These are phyloP conservation scores for Eimeria maxima DNA, from an alignment of 169 alveolate genomes.

Conservation along the genomic window DNA sequence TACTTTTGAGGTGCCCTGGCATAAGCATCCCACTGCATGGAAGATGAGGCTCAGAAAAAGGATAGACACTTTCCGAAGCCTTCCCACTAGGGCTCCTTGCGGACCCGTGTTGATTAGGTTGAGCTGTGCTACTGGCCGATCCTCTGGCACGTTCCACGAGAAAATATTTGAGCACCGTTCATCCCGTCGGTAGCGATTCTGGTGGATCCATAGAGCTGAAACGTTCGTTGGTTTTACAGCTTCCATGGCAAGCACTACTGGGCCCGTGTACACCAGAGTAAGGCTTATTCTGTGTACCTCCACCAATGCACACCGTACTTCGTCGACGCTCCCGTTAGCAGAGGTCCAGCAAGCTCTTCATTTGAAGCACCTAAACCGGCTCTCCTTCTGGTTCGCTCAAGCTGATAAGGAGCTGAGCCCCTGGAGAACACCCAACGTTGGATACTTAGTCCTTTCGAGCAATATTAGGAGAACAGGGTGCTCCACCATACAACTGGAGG, in stretches of 20 bases:
- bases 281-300: not conserved
- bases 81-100: not conserved
- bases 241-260: slow-evolving; percentile 7
- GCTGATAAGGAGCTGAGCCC: not conserved
- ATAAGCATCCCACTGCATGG: slow-evolving; percentile 13
- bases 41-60: not conserved
- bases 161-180: not conserved
- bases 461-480: not conserved
- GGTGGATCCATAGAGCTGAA: not conserved
- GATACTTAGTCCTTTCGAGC: not conserved
- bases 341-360: not conserved
- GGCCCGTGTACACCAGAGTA: not conserved
- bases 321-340: not conserved
- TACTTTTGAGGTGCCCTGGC: slow-evolving; percentile 71
- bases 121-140: not conserved
- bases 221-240: not conserved
- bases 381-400: not conserved
- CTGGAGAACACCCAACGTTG: not conserved
- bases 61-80: not conserved
- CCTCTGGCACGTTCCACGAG: not conserved
- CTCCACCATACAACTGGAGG: not conserved
- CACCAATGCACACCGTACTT: not conserved
- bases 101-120: not conserved
- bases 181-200: not conserved
- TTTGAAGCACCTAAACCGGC: not conserved